A percentile compares a stretch with the other conserved stretches of the same genome.
phyloP scores from a whole-genome alignment of 106 monocot species.

The Platanthera zijinensis region DNA sequence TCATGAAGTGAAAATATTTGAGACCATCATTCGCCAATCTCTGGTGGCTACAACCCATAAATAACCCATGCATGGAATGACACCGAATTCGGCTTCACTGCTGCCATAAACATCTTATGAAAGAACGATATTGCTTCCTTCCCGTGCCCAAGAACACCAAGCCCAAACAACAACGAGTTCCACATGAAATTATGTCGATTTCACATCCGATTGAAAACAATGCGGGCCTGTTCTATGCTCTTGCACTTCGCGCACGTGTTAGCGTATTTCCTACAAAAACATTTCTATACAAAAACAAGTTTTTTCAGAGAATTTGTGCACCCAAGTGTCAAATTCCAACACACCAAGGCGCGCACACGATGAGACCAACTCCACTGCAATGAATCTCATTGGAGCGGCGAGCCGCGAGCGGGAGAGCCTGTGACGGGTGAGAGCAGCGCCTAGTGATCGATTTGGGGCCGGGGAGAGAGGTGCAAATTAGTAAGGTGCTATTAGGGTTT shows the following conservation, averaged over 20 bases:
- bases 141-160: slow-evolving; percentile 31
- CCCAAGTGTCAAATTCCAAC: slow-evolving; percentile 15
- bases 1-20: slow-evolving; percentile 22
- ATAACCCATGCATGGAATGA: slow-evolving; percentile 34
- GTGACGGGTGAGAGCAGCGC: no score
- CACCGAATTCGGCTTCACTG: slow-evolving; percentile 20
- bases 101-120: slow-evolving; percentile 17
- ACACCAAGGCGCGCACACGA: slow-evolving; percentile 31
- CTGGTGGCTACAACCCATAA: slow-evolving; percentile 38
- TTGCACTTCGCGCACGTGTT: slow-evolving; percentile 43
- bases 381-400: no score
- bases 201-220: slow-evolving; percentile 22
- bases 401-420: no score
- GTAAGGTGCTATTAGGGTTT: not conserved
- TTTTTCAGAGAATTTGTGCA: slow-evolving; percentile 15
- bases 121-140: slow-evolving; percentile 21
- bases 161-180: slow-evolving; percentile 41
- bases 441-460: no score
- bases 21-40: slow-evolving; percentile 29
- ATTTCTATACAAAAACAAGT: slow-evolving; percentile 15
- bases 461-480: no score
- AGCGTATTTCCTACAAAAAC: slow-evolving; percentile 36
- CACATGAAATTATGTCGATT: slow-evolving; percentile 23
- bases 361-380: slow-evolving; percentile 20
- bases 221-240: slow-evolving; percentile 19